These are phyloP conservation scores for Kluyveromyces marxianus DNA, from an alignment of 1,139 yeast species.

Conservation along the genomic window DNA sequence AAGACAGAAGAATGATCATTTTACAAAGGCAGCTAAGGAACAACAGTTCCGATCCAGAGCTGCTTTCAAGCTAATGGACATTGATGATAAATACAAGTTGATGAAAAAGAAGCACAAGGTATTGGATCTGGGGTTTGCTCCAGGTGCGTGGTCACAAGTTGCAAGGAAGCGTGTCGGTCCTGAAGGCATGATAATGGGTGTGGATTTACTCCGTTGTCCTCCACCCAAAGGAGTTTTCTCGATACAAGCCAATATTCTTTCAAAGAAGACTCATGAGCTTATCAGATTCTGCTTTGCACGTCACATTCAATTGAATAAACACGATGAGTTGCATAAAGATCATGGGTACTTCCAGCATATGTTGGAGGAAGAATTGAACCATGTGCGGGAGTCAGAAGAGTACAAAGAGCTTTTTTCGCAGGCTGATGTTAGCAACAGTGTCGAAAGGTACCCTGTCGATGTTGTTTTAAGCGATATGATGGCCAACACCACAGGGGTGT, in stretches of 20 bases:
- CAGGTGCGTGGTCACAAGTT: slow-evolving; percentile 93
- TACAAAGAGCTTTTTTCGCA: slow-evolving; percentile 14
- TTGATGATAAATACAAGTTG: slow-evolving; percentile 55
- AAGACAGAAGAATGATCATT: slow-evolving; percentile 59
- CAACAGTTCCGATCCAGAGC: slow-evolving; percentile 74
- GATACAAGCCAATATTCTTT: slow-evolving; percentile 79
- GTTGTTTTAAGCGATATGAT: slow-evolving; percentile 84
- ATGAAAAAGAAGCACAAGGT: slow-evolving; percentile 52
- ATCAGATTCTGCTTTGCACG: slow-evolving; percentile 51
- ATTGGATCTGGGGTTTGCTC: slow-evolving; percentile 88
- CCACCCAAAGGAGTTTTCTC: slow-evolving; percentile 79
- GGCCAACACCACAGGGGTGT: slow-evolving; percentile 63
- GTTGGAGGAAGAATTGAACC: slow-evolving; percentile 12
- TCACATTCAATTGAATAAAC: slow-evolving; percentile 29
- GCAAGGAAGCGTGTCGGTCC: slow-evolving; percentile 52
- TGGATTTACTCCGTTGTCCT: slow-evolving; percentile 68
- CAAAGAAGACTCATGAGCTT: slow-evolving; percentile 54
- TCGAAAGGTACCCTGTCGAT: slow-evolving; percentile 42
- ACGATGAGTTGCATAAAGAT: slow-evolving; percentile 22
- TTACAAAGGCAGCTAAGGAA: slow-evolving; percentile 56
- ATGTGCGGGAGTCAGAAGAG: slow-evolving; percentile 11
- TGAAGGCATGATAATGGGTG: slow-evolving; percentile 68
- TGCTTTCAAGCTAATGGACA: slow-evolving; percentile 73
- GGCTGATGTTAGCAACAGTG: slow-evolving; percentile 5
- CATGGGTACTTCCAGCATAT: slow-evolving; percentile 23